Percentiles rank a stretch among this genome's conserved stretches.
Evolutionary conservation across 768 basidiomycete species (phyloP).

Genomic region (Auriscalpium vulgare): DNA sequence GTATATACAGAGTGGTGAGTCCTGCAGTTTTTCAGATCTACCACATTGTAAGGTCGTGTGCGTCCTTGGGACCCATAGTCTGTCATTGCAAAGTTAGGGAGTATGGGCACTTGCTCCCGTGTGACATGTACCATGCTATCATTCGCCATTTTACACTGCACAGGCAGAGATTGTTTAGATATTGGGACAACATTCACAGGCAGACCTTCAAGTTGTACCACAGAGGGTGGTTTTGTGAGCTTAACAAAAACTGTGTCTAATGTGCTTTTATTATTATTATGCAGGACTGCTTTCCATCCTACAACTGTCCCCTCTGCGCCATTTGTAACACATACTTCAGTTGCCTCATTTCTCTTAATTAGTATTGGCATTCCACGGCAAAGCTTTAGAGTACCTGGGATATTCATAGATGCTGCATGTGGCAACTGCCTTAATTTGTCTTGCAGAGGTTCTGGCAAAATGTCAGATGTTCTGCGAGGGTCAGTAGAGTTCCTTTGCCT

Average conservation of each 20-base stretch:
- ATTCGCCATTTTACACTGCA: constrained; percentile 5
- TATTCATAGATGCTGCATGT: constrained; percentile 10
- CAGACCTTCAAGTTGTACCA: constrained; percentile 9
- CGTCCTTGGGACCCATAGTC: background rate
- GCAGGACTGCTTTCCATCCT: constrained; percentile 4
- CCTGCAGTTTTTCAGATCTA: no score
- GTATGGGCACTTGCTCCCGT: constrained; percentile 8
- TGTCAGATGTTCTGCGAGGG: background rate
- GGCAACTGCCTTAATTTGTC: constrained; percentile 18
- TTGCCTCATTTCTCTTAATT: constrained; percentile 17
- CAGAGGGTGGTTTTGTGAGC: constrained; percentile 2
- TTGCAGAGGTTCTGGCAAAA: constrained; percentile 1
- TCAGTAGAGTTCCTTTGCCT: background rate
- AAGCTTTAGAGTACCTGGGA: constrained; percentile 13
- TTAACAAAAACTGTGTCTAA: constrained; percentile 13
- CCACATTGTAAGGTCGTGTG: no score
- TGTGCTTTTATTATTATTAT: background rate
- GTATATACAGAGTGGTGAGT: no score
- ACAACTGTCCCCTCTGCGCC: constrained; percentile 16
- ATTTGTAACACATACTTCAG: constrained; percentile 19
- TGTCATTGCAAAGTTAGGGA: constrained; percentile 20
- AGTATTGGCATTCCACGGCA: constrained; percentile 19
- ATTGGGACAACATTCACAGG: constrained; percentile 17
- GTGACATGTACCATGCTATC: background rate
- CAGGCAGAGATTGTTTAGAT: background rate